Percentiles rank a stretch among this genome's conserved stretches.
These are phyloP conservation scores for Gossypium davidsonii DNA, from an alignment of 441 rosid species.

Conservation along the genomic window DNA sequence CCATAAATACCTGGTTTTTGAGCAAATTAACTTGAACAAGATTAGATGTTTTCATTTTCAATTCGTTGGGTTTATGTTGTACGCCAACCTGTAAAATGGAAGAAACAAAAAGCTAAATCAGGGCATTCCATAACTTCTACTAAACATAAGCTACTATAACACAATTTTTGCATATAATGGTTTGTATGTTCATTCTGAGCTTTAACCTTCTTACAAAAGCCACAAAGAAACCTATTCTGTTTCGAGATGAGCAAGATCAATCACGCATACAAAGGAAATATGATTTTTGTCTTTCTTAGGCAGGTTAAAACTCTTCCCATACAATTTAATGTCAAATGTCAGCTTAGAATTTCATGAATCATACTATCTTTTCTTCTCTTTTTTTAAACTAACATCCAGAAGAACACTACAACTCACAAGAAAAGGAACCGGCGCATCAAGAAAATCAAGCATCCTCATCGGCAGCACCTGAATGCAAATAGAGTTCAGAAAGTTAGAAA, in stretches of 20 bases:
- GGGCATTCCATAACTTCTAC: neutral
- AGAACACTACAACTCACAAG: conserved; percentile 50
- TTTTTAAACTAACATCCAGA: conserved; percentile 5
- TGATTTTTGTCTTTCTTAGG: conserved; percentile 1
- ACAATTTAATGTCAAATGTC: neutral
- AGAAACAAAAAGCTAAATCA: conserved; percentile 13
- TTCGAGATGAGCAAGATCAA: neutral
- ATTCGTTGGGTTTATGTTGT: conserved; percentile 63
- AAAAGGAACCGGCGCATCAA: conserved; percentile 98
- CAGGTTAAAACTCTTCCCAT: conserved; percentile 3
- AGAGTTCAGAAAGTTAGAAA: conserved; percentile 10
- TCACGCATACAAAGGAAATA: neutral
- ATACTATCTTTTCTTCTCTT: neutral
- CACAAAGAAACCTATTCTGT: neutral
- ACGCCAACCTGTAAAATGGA: conserved; percentile 58
- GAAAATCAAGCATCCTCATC: conserved; percentile 83
- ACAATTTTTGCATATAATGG: neutral
- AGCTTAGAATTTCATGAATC: conserved; percentile 5
- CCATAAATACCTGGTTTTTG: conserved; percentile 62
- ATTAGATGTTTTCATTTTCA: conserved; percentile 70
- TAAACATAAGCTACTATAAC: neutral
- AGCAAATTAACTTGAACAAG: conserved; percentile 66
- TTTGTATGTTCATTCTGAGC: neutral
- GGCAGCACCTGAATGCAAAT: conserved; percentile 65
- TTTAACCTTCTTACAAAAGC: neutral